Conservation (phyloP, 495 filamentous ascomycete genomes). For the Neurospora sp. region DNA sequence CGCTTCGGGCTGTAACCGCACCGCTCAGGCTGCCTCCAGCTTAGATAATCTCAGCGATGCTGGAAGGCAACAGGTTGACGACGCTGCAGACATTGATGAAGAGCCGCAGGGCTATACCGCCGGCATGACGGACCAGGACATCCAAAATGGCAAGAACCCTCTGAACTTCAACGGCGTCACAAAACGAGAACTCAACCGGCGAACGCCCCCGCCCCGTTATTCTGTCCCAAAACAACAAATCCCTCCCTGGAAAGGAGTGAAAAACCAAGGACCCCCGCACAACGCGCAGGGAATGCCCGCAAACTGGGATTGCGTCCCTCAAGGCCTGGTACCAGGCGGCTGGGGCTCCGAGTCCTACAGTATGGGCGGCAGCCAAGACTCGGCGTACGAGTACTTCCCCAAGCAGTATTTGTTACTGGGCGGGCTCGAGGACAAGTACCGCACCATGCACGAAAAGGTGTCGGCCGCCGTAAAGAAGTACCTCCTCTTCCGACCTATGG, state of each 20-base stretch:
- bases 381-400: conserved; percentile 89
- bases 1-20: conserved; percentile 49
- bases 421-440: conserved; percentile 72
- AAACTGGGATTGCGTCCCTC: conserved; percentile 42
- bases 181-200: not conserved
- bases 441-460: conserved; percentile 65
- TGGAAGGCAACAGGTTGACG: conserved; percentile 14
- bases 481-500: conserved; percentile 81
- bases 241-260: not conserved
- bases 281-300: conserved; percentile 11
- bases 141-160: not conserved
- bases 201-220: not conserved
- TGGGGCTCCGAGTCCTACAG: conserved; percentile 30
- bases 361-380: conserved; percentile 80
- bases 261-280: not conserved
- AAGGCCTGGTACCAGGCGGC: conserved; percentile 35
- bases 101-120: conserved; percentile 5
- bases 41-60: conserved; percentile 8
- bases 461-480: conserved; percentile 60
- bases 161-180: not conserved
- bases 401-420: conserved; percentile 76
- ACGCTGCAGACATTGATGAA: not conserved
- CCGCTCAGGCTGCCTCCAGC: conserved; percentile 18
- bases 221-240: not conserved
- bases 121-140: not conserved